Conservation (phyloP, 768 basidiomycete genomes). For the Boletus rufocinnamomeus region DNA sequence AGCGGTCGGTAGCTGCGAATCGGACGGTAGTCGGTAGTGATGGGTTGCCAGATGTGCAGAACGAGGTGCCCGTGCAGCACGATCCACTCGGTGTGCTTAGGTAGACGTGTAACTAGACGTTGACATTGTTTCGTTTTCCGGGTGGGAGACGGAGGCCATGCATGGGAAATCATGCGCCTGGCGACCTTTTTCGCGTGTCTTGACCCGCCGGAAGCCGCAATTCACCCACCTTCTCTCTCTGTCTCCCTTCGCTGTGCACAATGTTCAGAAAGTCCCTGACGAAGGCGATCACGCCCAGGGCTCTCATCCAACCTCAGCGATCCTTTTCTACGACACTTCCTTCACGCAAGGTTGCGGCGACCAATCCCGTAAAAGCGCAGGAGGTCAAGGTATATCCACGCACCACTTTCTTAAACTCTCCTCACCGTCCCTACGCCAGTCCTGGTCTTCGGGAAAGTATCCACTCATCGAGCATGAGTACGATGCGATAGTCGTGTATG, state of each 20-base stretch:
- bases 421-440: constrained; percentile 40
- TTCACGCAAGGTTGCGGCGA: constrained; percentile 61
- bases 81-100: constrained; percentile 35
- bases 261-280: constrained; percentile 72
- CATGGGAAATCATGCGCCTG: constrained; percentile 27
- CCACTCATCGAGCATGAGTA: constrained; percentile 98
- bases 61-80: constrained; percentile 18
- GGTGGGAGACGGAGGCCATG: constrained; percentile 10
- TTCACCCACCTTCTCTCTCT: background rate
- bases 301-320: constrained; percentile 51
- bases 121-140: background rate
- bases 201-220: constrained; percentile 17
- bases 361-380: constrained; percentile 77
- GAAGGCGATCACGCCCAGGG: constrained; percentile 35
- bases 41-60: constrained; percentile 13
- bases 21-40: constrained; percentile 6
- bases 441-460: constrained; percentile 86
- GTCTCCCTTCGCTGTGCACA: constrained; percentile 21
- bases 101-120: constrained; percentile 15
- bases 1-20: constrained; percentile 3
- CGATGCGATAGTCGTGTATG: constrained; percentile 97
- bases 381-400: constrained; percentile 65
- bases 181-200: constrained; percentile 10
- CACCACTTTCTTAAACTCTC: constrained; percentile 4
- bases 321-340: constrained; percentile 68